Evolutionary conservation across 2,329 filamentous ascomycete genomes (phyloP), one percentile per base, ranked within the genome.

Genomic region (Pseudocercospora ulei): DNA sequence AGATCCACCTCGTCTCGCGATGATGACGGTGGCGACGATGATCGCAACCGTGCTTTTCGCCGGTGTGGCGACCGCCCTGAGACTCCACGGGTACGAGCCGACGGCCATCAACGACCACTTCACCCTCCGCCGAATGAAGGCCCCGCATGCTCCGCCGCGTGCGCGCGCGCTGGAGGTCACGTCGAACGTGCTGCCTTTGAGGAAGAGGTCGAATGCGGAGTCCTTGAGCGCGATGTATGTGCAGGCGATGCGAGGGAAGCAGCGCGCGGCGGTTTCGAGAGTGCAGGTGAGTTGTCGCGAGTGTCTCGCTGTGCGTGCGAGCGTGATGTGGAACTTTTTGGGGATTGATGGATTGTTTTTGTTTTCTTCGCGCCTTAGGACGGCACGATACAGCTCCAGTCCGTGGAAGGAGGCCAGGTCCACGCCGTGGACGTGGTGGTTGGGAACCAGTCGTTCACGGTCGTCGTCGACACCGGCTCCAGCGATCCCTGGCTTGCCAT

Each of bases 381-480:
- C 29, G 49, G 42, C 3, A 43, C 44, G 3, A 47, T 43, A 4
- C 30, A 44, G 3, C 39, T 56, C 7, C 18, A 47, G 2, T 38
- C 46, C 1, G 52, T 53, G 3, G 43, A 46, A 30, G 48, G 49
- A 3, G 58, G 58, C 12, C 46, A 50, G 7, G 53, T 59, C 18
- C 59, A 58, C 33, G 47, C 57, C 3, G 55, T 55, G 9, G 46
- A 51, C 9, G 48, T 58, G 14, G 47, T 44, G 3, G 46, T 59
- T 5, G 57, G 56, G 11, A 48, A 48, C 7, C 46, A 58, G 28
- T 36, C 41, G 3, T 59, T 68, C 39, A 39, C 59, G 1, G 49
- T 62, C 2, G 57, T 66, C 7, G 54, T 70, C 33, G 68, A 71
- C 41, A 70, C 66, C 2, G 68, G 67, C 7, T 67, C 64, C 38